Evolutionary conservation across 2,329 filamentous ascomycete species (phyloP), one percentile per base, ranked within the genome.

Genomic region (Gaeumannomyces tritici): DNA sequence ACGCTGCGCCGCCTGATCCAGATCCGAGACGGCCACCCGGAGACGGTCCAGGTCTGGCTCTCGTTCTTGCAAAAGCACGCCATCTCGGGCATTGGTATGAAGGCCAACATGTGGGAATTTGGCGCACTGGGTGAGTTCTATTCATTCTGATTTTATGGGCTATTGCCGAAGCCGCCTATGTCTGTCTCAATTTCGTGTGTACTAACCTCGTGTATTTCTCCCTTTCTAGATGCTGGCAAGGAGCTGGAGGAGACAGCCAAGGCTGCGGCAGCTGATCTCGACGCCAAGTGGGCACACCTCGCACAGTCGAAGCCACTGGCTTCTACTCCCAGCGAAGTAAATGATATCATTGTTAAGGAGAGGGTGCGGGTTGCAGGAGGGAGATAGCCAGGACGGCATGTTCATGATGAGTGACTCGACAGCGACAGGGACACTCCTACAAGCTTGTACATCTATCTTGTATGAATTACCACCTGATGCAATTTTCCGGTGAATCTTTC

Each of bases 61-160:
- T 92, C 91, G 0, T 98, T 96, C 72, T 74, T 99, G 71, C 85
- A 90, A 71, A 96, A 96, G 76, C 89, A 97, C 72, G 90, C 92
- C 55, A 96, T 95, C 73, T 90, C 96, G 68, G 95, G 95, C n/a
- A 88, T 98, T 55, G 95, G 95, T 70, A 96, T 99, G 92, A 99
- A 99, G 82, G 95, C 95, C 61, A 97, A 99, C 73, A 84, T 98
- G 60, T 99, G 90, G 87, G 91, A 96, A 72, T 93, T 91, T 75
- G 86, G 89, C 70, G 83, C 83, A 63, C 73, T 93, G 64, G 88
- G 89, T 89, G 82, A 65, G 76, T 73, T 60, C 13, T 24, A 9
- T 55, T 57, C 9, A 8, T 26, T 11, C 2, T 33, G 31, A 11
- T 33, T 47, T 2, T 21, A 8, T 51, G 42, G 42, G 42, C 2